Evolutionary conservation across 176 grass and related monocot species (phyloP).

Genomic region (Puya raimondii): DNA sequence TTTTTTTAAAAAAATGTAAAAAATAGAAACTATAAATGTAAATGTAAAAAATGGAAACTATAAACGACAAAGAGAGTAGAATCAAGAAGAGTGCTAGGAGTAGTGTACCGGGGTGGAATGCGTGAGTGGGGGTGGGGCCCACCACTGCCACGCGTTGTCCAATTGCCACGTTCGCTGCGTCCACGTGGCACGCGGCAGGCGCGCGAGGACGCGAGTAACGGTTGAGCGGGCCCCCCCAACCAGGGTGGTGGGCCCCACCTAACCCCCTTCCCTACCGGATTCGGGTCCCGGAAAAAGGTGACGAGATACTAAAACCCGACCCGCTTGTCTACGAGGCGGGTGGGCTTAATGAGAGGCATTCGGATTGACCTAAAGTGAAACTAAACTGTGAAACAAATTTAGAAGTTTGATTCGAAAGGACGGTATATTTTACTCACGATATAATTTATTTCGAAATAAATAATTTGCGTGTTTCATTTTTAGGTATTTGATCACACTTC

Average conservation of each 20-base stretch:
- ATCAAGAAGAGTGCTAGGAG: too few relatives aligned
- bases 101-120: neutral
- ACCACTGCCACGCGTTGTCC: neutral
- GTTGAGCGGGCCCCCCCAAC: neutral
- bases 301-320: too few relatives aligned
- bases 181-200: neutral
- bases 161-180: neutral
- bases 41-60: neutral
- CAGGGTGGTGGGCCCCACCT: neutral
- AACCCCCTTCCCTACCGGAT: neutral
- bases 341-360: neutral
- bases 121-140: neutral
- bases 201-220: neutral
- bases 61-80: too few relatives aligned
- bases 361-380: too few relatives aligned
- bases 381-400: too few relatives aligned
- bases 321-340: neutral
- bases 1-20: too few relatives aligned
- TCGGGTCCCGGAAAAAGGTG: too few relatives aligned
- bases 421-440: too few relatives aligned
- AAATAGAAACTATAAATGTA: neutral
- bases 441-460: too few relatives aligned
- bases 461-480: too few relatives aligned
- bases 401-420: too few relatives aligned
- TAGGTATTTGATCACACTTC: too few relatives aligned